These are phyloP conservation scores for Raddia distichophylla DNA, from an alignment of 176 grass and related monocot species.

Conservation along the genomic window DNA sequence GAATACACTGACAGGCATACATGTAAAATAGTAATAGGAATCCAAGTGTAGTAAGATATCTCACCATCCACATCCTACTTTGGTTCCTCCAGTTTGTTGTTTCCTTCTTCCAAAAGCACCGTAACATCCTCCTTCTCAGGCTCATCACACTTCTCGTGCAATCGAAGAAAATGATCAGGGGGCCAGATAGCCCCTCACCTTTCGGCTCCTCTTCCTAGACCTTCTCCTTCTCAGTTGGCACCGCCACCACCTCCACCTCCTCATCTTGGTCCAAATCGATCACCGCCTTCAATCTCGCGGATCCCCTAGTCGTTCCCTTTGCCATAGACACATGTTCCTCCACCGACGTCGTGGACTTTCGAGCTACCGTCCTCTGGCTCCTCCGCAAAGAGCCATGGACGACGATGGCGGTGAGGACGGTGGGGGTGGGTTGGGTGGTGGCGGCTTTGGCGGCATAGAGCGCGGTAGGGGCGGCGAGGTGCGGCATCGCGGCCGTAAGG, in stretches of 20 bases:
- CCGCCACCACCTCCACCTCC: neutral
- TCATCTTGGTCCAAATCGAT: slow-evolving; percentile 49
- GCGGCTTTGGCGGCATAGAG: no score
- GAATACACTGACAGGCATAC: neutral
- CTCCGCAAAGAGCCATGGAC: slow-evolving; percentile 42
- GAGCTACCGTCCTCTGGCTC: slow-evolving; percentile 43
- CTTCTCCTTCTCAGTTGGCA: slow-evolving; percentile 19
- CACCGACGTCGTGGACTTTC: slow-evolving; percentile 20
- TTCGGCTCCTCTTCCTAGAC: slow-evolving; percentile 17
- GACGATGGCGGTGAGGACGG: no score
- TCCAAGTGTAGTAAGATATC: neutral
- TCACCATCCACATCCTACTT: slow-evolving; percentile 44
- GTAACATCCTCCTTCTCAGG: slow-evolving; percentile 27
- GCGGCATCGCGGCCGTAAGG: no score
- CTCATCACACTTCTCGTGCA: slow-evolving; percentile 36
- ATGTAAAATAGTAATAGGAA: neutral
- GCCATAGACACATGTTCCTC: slow-evolving; percentile 32
- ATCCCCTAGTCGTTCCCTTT: slow-evolving; percentile 15
- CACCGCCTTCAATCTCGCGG: slow-evolving; percentile 37
- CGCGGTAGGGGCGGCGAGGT: no score
- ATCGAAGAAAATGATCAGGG: neutral
- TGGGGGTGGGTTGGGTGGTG: no score
- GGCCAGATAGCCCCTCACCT: slow-evolving; percentile 33
- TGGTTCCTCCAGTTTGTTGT: slow-evolving; percentile 33
- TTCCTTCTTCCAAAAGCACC: slow-evolving; percentile 12